Evolutionary conservation across 73 alveolate species (phyloP), one percentile per base, ranked within the genome.

Genomic region (Breviolum minutum): DNA sequence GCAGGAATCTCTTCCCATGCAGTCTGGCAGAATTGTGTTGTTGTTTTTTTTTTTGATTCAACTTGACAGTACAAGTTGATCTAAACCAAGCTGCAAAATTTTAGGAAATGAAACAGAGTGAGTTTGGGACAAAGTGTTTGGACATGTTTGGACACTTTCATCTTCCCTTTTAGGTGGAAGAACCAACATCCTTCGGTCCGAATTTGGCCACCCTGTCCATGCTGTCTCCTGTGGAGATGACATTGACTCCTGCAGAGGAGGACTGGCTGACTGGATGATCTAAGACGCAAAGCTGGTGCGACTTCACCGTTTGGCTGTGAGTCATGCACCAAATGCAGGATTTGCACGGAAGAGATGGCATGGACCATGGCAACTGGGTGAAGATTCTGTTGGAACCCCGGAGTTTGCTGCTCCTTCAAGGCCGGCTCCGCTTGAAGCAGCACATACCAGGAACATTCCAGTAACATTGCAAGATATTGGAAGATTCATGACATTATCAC

Each of bases 141-240:
- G n/a, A n/a, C n/a, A n/a, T n/a, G n/a, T n/a, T n/a, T n/a, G n/a
- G n/a, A n/a, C n/a, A n/a, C n/a, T n/a, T n/a, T n/a, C n/a, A n/a
- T n/a, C n/a, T n/a, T n/a, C n/a, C n/a, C n/a, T 20, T 54, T 24
- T 17, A 82, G 91, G 91, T 89, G 20, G 96, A 89, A 89, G 96
- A 89, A 73, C 96, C 96, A 20, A 89, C 87, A 6, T 73, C 96
- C 26, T 89, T 89, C 48, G 96, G 96, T 26, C 63, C 87, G 30
- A 89, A 89, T 87, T 26, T 89, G 86, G 96, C 74, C 87, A 89
- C 96, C 29, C 87, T 89, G 22, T 89, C 96, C 73, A 68, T 89
- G 96, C 96, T 89, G 74, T 68, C 96, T 7, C 96, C 96, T 27
- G 87, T 89, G 63, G 87, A 89, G 96, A 89, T 89, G 96, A 89